Conservation (phyloP, 139 green algal species). For the Chlorella vulgaris region DNA sequence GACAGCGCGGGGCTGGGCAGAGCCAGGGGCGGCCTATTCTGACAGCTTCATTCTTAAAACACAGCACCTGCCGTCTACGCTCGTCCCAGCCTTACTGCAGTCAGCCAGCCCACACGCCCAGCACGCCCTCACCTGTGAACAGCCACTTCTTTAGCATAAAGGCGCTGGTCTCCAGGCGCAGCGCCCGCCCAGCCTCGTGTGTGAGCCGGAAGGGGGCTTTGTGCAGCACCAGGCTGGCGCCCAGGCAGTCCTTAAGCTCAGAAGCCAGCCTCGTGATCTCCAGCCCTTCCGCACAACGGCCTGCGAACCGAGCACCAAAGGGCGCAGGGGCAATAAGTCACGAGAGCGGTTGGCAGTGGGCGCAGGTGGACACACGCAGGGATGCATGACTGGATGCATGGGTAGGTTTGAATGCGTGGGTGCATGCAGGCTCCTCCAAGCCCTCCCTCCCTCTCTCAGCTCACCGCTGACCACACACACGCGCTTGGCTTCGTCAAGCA, state of each 20-base stretch:
- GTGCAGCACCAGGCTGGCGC: conserved; percentile 38
- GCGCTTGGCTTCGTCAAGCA: conserved; percentile 26
- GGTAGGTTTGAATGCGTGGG: neutral
- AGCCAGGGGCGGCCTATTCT: neutral
- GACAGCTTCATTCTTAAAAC: neutral
- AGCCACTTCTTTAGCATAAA: conserved; percentile 42
- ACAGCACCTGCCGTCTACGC: neutral
- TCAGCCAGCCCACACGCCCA: neutral
- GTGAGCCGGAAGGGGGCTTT: conserved; percentile 46
- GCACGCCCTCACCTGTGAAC: conserved; percentile 32
- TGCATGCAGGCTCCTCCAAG: neutral
- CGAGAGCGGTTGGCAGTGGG: too few species aligned
- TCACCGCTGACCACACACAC: neutral
- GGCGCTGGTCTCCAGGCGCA: conserved; percentile 34
- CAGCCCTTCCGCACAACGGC: neutral
- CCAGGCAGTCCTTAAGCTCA: conserved; percentile 39
- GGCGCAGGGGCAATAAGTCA: too few species aligned
- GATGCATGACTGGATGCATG: neutral
- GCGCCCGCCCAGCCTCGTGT: conserved; percentile 20
- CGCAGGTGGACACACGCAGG: too few species aligned
- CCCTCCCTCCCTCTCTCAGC: neutral
- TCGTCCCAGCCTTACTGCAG: neutral
- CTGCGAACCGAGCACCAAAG: neutral
- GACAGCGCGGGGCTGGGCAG: neutral
- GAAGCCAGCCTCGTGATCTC: neutral